These are phyloP conservation scores for Juncus inflexus DNA, from an alignment of 176 grass and related monocot species.

Conservation along the genomic window DNA sequence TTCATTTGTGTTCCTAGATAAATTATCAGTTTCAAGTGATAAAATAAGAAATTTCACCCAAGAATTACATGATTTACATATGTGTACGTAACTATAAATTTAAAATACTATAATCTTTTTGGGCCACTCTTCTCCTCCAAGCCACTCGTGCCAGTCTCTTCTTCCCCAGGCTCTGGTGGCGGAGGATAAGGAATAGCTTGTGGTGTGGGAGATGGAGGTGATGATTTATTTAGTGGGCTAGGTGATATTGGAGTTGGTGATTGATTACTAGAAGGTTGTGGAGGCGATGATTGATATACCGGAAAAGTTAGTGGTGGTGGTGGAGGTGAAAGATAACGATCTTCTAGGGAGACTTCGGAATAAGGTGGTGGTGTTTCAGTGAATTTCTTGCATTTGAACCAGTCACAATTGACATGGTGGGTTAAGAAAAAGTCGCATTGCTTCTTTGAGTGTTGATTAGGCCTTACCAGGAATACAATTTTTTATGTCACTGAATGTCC, in stretches of 20 bases:
- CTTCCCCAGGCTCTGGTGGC: not conserved
- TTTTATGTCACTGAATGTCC: slow-evolving; percentile 28
- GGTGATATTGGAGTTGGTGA: slow-evolving; percentile 5
- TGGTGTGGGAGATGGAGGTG: slow-evolving; percentile 1
- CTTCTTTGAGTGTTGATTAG: slow-evolving; percentile 28
- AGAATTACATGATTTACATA: too few species aligned
- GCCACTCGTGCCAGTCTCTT: too few species aligned
- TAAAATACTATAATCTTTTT: too few species aligned
- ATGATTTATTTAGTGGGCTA: not conserved
- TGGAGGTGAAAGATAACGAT: not conserved
- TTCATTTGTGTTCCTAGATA: too few species aligned
- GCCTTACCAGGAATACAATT: slow-evolving; percentile 44
- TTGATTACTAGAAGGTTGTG: not conserved
- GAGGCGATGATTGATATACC: not conserved
- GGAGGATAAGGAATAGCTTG: not conserved
- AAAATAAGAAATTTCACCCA: too few species aligned
- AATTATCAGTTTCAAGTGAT: too few species aligned
- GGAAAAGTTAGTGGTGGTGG: slow-evolving; percentile 11
- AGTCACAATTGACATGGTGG: slow-evolving; percentile 38
- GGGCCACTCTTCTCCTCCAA: too few species aligned
- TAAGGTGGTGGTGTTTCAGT: not conserved
- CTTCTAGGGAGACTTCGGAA: not conserved
- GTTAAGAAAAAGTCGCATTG: slow-evolving; percentile 28
- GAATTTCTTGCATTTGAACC: slow-evolving; percentile 22
- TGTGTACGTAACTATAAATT: too few species aligned